Base-by-base conservation (phyloP, 805 yeast genomes). In the Pichia deserticola region DNA sequence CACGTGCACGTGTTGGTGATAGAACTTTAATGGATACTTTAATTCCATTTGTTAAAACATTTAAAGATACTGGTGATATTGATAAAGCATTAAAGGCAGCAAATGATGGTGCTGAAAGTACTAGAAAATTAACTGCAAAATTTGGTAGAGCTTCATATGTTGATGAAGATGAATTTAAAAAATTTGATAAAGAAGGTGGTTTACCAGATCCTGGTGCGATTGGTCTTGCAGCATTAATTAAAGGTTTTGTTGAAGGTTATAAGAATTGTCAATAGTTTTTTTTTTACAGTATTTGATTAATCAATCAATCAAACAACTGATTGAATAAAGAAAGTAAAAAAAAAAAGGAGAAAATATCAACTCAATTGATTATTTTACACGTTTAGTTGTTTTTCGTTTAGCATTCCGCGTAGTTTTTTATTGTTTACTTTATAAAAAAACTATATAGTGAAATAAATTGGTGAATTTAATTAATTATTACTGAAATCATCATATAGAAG, bases 111-210 rank as follows among this genome's bases (percentile, higher is more conserved):
- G 92, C 95, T 29, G 81, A 86, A 42, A 68, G 76, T 5, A 92
- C 98, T 0, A 81, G 82, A 45, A 71, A 79, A 36, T 69, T 86
- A 55, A 83, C 79, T 55, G 97, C 97, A 41, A 84, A 84, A 58
- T 89, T 92, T 57, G 98, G 98, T 33, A 79, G 98, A 61, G 96
- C 98, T 15, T 84, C 95, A 5, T 92, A 90, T 63, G 97, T 90
- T 30, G 74, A 75, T 54, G 79, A 79, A 52, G 80, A 74, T 11
- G 84, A 78, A 47, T 75, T 81, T 57, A 69, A 71, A 49, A 67
- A 65, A 41, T 74, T 70, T 46, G 74, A 67, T 38, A 74, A 72
- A 38, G 75, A 74, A 60, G 89, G 87, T 29, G 87, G 86, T n/a
- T 73, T 89, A 33, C 95, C 96, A 1, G 98, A 90, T 60, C 97